Evolutionary conservation across 768 basidiomycete species (phyloP).

Genomic region (Boletellus ananas): DNA sequence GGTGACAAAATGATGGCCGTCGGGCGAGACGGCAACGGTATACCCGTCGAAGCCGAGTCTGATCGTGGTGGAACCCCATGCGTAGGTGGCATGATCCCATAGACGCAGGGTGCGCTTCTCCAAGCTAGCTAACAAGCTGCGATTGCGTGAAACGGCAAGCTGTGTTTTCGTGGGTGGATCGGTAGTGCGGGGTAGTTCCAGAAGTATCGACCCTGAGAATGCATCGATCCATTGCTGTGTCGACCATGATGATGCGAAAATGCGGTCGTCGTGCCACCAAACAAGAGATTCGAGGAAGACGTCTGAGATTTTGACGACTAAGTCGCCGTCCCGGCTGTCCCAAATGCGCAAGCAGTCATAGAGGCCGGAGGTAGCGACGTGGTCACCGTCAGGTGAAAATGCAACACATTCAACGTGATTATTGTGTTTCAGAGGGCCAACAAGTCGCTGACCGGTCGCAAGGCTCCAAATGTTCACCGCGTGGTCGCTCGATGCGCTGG

Average conservation of each 20-base stretch:
- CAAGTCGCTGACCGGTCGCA: constrained; percentile 8
- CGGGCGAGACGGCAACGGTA: constrained; percentile 10
- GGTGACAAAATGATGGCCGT: constrained; percentile 2
- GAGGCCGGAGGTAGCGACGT: constrained; percentile 7
- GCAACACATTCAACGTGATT: constrained; percentile 8
- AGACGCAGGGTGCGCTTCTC: constrained; percentile 3
- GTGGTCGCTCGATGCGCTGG: constrained; percentile 7
- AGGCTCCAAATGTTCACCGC: constrained; percentile 10
- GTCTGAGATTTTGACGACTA: not conserved
- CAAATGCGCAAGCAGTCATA: constrained; percentile 12
- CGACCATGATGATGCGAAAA: constrained; percentile 7
- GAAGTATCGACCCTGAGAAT: constrained; percentile 4
- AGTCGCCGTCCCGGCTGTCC: constrained; percentile 6
- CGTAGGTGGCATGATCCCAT: constrained; percentile 7
- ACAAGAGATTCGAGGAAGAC: constrained; percentile 13
- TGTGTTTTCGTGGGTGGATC: not conserved
- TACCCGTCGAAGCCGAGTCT: constrained; percentile 1
- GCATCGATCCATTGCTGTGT: constrained; percentile 12
- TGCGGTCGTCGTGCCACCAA: constrained; percentile 16
- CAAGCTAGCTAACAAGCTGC: constrained; percentile 1
- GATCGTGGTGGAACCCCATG: not conserved
- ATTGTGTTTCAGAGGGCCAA: constrained; percentile 12
- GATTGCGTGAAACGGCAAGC: constrained; percentile 11
- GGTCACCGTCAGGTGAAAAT: constrained; percentile 16
- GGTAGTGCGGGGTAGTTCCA: constrained; percentile 5